phyloP scores from a whole-genome alignment of 306 rosid genomes.

The Inga oerstediana region DNA sequence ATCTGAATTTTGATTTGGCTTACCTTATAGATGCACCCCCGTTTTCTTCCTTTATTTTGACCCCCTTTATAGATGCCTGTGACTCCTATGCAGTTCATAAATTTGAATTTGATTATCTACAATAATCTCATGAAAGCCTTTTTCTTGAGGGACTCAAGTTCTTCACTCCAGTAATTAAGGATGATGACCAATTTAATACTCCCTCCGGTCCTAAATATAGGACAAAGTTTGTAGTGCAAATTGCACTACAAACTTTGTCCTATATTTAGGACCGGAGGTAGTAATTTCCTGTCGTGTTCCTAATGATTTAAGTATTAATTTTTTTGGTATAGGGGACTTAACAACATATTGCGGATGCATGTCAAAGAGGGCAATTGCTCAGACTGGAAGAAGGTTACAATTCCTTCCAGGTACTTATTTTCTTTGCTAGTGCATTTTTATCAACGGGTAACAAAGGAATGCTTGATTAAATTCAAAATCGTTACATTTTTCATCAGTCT shows the following conservation, averaged over 20 bases:
- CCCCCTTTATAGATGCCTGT: background rate
- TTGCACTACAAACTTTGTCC: no score
- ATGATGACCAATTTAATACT: background rate
- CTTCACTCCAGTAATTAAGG: background rate
- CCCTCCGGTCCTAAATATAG: no score
- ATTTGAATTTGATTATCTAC: background rate
- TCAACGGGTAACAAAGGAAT: background rate
- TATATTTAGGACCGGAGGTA: no score
- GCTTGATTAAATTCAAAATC: background rate
- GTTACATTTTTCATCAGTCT: background rate
- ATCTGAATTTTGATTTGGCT: background rate
- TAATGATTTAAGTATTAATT: background rate
- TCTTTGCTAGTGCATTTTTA: background rate
- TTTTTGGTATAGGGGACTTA: slow-evolving; percentile 73
- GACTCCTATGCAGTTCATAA: background rate
- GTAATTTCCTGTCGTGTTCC: background rate
- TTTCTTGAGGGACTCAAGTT: background rate
- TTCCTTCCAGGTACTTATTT: slow-evolving; percentile 76
- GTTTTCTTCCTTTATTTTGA: background rate
- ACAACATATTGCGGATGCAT: slow-evolving; percentile 79
- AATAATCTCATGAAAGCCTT: background rate
- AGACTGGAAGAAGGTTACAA: slow-evolving; percentile 82
- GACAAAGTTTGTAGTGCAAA: no score
- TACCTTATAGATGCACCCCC: background rate
- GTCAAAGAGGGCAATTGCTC: slow-evolving; percentile 73